Evolutionary conservation across 208 protist species (phyloP).

Genomic region (Porcisia deanei): DNA sequence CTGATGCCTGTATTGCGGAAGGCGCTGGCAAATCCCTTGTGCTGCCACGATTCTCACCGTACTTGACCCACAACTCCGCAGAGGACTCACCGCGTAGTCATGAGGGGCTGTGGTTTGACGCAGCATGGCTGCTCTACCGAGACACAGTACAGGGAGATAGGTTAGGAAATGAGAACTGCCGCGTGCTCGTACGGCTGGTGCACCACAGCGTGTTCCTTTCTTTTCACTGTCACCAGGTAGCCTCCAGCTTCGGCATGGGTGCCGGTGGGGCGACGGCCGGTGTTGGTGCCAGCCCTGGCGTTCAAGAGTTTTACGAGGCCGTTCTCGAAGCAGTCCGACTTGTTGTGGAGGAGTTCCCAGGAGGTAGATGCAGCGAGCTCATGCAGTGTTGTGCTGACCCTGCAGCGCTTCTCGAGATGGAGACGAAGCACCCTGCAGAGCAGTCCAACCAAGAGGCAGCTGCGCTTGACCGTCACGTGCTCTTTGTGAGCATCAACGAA

Average conservation of each 20-base stretch:
- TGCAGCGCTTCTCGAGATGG: slow-evolving; percentile 17
- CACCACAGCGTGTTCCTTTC: slow-evolving; percentile 78
- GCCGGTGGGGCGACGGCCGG: background rate
- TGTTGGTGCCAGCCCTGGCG: slow-evolving; percentile 7
- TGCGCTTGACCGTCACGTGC: slow-evolving; percentile 15
- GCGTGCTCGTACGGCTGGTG: slow-evolving; percentile 74
- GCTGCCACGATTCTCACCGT: slow-evolving; percentile 13
- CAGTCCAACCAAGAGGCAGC: slow-evolving; percentile 22
- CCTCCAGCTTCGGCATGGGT: slow-evolving; percentile 1
- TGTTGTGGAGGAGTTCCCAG: slow-evolving; percentile 67
- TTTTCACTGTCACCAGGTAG: slow-evolving; percentile 60
- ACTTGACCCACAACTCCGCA: background rate
- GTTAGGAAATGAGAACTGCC: slow-evolving; percentile 19
- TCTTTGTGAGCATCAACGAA: slow-evolving; percentile 20
- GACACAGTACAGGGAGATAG: background rate
- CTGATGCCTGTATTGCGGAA: slow-evolving; percentile 10
- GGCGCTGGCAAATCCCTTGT: slow-evolving; percentile 7
- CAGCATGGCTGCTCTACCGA: slow-evolving; percentile 28
- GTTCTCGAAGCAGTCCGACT: slow-evolving; percentile 54
- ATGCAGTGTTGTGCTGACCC: slow-evolving; percentile 48
- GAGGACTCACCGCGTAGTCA: slow-evolving; percentile 7
- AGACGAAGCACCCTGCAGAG: slow-evolving; percentile 20
- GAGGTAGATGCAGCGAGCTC: slow-evolving; percentile 58
- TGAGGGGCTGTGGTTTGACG: slow-evolving; percentile 29
- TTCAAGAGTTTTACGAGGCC: slow-evolving; percentile 61